These are phyloP conservation scores for Casuarina cunninghamiana DNA, from an alignment of 306 rosid species.

Conservation along the genomic window DNA sequence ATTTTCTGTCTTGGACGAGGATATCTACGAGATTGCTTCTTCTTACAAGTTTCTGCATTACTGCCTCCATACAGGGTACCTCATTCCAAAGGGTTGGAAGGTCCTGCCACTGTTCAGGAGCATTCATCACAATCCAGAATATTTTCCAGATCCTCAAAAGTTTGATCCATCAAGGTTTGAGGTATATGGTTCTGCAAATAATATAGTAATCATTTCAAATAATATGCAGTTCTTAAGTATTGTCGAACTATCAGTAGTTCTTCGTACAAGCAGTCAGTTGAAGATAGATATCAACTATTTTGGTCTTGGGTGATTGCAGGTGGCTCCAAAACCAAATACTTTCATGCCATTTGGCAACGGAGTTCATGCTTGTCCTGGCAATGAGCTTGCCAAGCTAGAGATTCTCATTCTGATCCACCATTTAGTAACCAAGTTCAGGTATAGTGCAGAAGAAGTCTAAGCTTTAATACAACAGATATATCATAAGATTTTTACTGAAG, in stretches of 20 bases:
- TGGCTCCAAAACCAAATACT: slow-evolving; percentile 68
- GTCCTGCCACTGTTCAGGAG: slow-evolving; percentile 95
- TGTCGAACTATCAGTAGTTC: neutral
- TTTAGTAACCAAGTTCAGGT: slow-evolving; percentile 73
- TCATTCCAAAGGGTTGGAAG: slow-evolving; percentile 97
- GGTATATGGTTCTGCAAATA: slow-evolving; percentile 31
- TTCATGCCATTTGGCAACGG: slow-evolving; percentile 96
- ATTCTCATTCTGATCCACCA: slow-evolving; percentile 71
- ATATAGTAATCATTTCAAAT: too few relatives aligned
- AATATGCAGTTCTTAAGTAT: neutral
- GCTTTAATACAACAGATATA: too few relatives aligned
- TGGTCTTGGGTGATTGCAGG: slow-evolving; percentile 36
- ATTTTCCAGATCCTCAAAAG: slow-evolving; percentile 64
- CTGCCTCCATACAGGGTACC: slow-evolving; percentile 54
- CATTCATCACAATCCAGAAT: slow-evolving; percentile 84
- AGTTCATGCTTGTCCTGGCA: slow-evolving; percentile 86
- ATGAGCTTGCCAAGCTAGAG: slow-evolving; percentile 84
- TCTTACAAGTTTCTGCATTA: slow-evolving; percentile 16
- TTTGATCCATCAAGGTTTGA: slow-evolving; percentile 94
- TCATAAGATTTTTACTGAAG: too few relatives aligned
- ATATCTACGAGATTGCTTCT: neutral
- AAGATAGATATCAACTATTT: neutral
- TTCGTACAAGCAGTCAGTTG: too few relatives aligned
- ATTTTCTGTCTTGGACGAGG: slow-evolving; percentile 4
- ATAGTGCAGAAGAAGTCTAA: neutral